Conservation (phyloP, 352 stramenopile genomes). For the Elongisporangium senticosum region DNA sequence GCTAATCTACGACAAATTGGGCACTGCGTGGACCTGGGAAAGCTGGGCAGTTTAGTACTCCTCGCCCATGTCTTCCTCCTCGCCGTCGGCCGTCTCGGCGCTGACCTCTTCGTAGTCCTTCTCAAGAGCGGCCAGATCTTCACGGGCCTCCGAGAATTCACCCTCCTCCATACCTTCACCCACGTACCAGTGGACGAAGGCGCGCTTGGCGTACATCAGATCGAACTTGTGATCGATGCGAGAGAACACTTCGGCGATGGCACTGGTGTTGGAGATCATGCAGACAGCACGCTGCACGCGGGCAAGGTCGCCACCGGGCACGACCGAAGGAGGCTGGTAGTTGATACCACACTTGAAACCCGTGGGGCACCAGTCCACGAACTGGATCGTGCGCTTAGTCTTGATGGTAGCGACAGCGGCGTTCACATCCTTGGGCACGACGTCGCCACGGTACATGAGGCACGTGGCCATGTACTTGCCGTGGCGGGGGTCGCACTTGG, state of each 20-base stretch:
- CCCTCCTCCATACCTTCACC: constrained; percentile 98
- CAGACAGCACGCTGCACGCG: constrained; percentile 94
- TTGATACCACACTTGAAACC: constrained; percentile 99
- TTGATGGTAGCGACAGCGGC: constrained; percentile 97
- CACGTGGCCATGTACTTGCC: constrained; percentile 97
- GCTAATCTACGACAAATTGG: not conserved
- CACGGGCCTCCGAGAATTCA: constrained; percentile 97
- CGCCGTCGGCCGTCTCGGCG: constrained; percentile 92
- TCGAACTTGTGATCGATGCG: constrained; percentile 99
- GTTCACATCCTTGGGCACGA: constrained; percentile 94
- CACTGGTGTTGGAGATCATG: constrained; percentile 98
- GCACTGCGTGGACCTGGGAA: not conserved
- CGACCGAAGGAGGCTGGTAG: constrained; percentile 93
- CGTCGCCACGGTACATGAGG: constrained; percentile 94
- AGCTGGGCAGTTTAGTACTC: constrained; percentile 55
- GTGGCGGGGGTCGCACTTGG: constrained; percentile 96
- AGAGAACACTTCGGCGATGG: constrained; percentile 95
- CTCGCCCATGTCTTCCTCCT: constrained; percentile 89
- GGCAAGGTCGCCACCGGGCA: constrained; percentile 93
- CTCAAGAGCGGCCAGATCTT: constrained; percentile 96
- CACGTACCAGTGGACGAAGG: constrained; percentile 98
- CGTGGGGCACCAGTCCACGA: constrained; percentile 99
- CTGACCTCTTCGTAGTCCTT: constrained; percentile 99
- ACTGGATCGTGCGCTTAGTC: constrained; percentile 99
- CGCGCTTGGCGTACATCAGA: constrained; percentile 98